Conservation (phyloP, 495 filamentous ascomycete species). For the Penicillium herquei region DNA sequence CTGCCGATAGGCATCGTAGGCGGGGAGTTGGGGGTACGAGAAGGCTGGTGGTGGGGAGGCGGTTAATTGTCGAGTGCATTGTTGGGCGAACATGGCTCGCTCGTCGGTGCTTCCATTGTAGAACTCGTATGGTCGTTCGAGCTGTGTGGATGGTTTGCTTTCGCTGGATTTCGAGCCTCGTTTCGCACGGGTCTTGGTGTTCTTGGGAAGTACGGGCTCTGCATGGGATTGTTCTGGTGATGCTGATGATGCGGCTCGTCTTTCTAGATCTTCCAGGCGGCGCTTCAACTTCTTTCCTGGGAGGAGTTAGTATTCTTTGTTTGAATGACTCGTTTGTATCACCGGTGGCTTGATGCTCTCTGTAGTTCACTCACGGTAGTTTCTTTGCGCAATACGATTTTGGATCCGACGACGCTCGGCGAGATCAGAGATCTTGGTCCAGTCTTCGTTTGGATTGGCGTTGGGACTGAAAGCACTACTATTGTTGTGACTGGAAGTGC, state of each 20-base stretch:
- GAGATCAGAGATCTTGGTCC: slow-evolving; percentile 98
- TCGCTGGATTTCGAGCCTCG: slow-evolving; percentile 45
- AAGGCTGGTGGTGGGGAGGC: slow-evolving; percentile 72
- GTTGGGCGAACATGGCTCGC: slow-evolving; percentile 58
- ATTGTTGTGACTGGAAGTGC: slow-evolving; percentile 66
- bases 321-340: too few species aligned
- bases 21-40: slow-evolving; percentile 67
- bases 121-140: slow-evolving; percentile 38
- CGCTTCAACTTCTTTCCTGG: slow-evolving; percentile 98
- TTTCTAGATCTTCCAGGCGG: slow-evolving; percentile 92
- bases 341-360: too few species aligned
- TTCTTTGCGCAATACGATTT: slow-evolving; percentile 95
- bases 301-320: background rate
- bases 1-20: slow-evolving; percentile 65
- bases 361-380: slow-evolving; percentile 81
- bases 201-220: slow-evolving; percentile 48
- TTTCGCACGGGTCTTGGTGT: slow-evolving; percentile 45
- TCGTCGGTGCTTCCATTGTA: slow-evolving; percentile 43
- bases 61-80: slow-evolving; percentile 68
- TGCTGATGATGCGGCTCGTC: slow-evolving; percentile 79
- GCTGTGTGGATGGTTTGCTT: slow-evolving; percentile 29
- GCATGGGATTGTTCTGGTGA: slow-evolving; percentile 64
- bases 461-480: slow-evolving; percentile 96
- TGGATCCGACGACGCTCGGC: slow-evolving; percentile 93
- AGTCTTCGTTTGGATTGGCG: slow-evolving; percentile 96